Conservation (phyloP, 2,329 filamentous ascomycete genomes). For the Myriosclerotinia duriaeana region DNA sequence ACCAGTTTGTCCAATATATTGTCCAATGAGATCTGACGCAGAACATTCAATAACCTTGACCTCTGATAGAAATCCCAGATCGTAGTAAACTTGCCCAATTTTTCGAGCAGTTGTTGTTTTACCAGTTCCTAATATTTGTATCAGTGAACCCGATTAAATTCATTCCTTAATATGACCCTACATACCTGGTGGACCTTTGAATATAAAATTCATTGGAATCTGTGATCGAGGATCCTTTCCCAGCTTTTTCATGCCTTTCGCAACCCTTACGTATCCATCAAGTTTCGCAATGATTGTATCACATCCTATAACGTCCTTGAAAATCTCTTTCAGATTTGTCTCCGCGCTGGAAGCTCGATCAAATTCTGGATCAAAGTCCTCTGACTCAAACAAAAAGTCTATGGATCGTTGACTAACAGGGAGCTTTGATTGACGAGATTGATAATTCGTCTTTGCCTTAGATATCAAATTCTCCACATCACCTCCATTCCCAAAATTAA, state of each 20-base stretch:
- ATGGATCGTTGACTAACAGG: conserved; percentile 24
- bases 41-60: conserved; percentile 65
- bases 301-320: conserved; percentile 53
- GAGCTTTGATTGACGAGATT: conserved; percentile 31
- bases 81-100: conserved; percentile 74
- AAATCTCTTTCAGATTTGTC: conserved; percentile 48
- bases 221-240: conserved; percentile 51
- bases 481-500: conserved; percentile 70
- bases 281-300: conserved; percentile 51
- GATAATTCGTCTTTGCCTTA: conserved; percentile 47
- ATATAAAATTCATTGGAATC: conserved; percentile 59
- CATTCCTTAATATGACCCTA: fast-evolving
- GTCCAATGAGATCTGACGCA: conserved; percentile 65
- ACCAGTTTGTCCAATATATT: conserved; percentile 68
- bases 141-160: too few relatives aligned
- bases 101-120: conserved; percentile 73
- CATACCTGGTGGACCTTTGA: conserved; percentile 57
- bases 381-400: conserved; percentile 36
- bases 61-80: conserved; percentile 65
- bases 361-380: conserved; percentile 56
- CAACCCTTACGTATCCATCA: conserved; percentile 49
- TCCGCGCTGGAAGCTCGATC: conserved; percentile 46
- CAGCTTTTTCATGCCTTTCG: conserved; percentile 46
- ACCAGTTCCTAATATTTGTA: conserved; percentile 54
- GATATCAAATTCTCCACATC: conserved; percentile 70